phyloP scores from a whole-genome alignment of 208 protist species.

The Acanthamoeba culbertsoni region DNA sequence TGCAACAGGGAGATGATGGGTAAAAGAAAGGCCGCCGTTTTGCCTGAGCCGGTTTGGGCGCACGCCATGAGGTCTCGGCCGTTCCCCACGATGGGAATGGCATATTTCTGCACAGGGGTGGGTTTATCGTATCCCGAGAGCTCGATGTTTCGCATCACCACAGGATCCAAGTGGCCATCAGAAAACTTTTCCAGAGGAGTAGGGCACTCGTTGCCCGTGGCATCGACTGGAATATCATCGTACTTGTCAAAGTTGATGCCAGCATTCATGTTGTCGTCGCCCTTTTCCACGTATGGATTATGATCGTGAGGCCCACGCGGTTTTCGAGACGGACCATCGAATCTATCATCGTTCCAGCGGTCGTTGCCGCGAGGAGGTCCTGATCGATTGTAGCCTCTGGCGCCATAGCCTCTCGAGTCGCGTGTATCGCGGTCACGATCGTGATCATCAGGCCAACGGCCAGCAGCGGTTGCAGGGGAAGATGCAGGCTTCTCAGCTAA shows the following conservation, averaged over 20 bases:
- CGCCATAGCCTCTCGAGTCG: neutral
- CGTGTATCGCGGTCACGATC: neutral
- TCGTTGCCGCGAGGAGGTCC: neutral
- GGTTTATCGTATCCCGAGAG: constrained; percentile 95
- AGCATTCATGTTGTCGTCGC: constrained; percentile 2
- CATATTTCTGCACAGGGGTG: constrained; percentile 98
- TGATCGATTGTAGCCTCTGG: neutral
- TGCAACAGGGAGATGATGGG: constrained; percentile 93
- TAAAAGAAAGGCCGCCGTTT: constrained; percentile 98
- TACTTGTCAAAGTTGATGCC: constrained; percentile 93
- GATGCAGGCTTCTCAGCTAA: neutral
- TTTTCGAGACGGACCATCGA: neutral
- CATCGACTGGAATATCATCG: constrained; percentile 91
- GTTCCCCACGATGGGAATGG: constrained; percentile 93
- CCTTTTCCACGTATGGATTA: constrained; percentile 38
- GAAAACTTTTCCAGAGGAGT: constrained; percentile 76
- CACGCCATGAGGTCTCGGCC: constrained; percentile 97
- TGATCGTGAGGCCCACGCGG: neutral
- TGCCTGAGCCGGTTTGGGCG: constrained; percentile 98
- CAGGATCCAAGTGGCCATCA: constrained; percentile 80
- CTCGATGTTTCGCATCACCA: constrained; percentile 92
- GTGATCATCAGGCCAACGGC: neutral
- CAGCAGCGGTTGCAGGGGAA: neutral
- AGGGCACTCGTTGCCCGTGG: constrained; percentile 80
- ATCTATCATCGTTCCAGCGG: constrained; percentile 16